A percentile compares a stretch with the other conserved stretches of the same genome.
Conservation (phyloP, 108 stramenopile species). For the Skeletonema tropicum region DNA sequence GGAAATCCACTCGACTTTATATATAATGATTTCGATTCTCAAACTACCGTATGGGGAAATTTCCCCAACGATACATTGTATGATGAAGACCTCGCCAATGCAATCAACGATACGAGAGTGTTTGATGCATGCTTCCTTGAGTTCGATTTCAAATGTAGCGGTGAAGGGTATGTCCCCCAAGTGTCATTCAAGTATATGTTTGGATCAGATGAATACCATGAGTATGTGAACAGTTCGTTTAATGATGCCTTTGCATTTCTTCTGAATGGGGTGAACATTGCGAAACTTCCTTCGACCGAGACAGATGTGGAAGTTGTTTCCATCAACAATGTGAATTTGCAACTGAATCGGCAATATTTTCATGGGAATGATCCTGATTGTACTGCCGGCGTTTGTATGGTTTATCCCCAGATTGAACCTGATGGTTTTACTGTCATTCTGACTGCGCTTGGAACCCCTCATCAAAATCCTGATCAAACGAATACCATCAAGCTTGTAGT, state of each 20-base stretch:
- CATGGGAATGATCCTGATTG: constrained; percentile 47
- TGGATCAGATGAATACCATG: constrained; percentile 47
- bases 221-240: constrained; percentile 40
- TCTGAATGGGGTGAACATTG: constrained; percentile 39
- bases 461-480: background rate
- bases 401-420: constrained; percentile 26
- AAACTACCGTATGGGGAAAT: background rate
- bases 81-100: background rate
- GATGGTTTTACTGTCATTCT: constrained; percentile 46
- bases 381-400: background rate
- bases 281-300: constrained; percentile 15
- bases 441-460: constrained; percentile 25
- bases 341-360: constrained; percentile 31
- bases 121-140: constrained; percentile 36
- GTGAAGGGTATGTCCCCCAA: constrained; percentile 24
- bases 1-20: constrained; percentile 30
- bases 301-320: constrained; percentile 15
- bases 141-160: constrained; percentile 38
- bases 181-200: constrained; percentile 42
- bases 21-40: constrained; percentile 19
- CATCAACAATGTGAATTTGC: constrained; percentile 51
- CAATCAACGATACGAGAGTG: background rate
- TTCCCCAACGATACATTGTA: background rate
- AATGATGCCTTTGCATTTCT: constrained; percentile 47
- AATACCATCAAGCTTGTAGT: constrained; percentile 44